Conservation (phyloP, 2,329 filamentous ascomycete species). For the Colletotrichum viniferum region DNA sequence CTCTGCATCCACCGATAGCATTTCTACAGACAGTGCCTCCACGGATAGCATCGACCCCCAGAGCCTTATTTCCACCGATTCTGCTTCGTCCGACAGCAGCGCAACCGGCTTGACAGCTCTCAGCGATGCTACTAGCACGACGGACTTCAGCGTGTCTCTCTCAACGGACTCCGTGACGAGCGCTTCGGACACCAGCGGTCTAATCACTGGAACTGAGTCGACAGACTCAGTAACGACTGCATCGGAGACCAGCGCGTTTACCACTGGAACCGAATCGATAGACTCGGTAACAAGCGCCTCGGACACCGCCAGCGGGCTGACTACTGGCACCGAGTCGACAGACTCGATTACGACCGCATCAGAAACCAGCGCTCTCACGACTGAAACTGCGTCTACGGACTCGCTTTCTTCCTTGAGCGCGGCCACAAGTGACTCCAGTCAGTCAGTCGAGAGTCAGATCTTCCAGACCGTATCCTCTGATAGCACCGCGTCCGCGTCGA, state of each 20-base stretch:
- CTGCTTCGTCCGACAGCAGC: neutral
- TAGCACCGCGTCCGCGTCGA: neutral
- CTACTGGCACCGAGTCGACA: neutral
- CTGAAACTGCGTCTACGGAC: neutral
- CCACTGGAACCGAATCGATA: neutral
- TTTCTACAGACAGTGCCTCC: neutral
- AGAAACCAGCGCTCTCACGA: neutral
- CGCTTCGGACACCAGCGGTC: neutral
- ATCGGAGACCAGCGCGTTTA: neutral
- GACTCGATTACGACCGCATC: neutral
- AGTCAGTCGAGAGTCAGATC: neutral
- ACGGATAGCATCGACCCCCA: neutral
- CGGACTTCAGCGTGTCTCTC: neutral
- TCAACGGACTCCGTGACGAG: neutral
- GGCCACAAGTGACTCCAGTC: neutral
- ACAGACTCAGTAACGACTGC: neutral
- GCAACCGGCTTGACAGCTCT: neutral
- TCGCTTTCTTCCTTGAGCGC: neutral
- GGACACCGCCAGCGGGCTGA: neutral
- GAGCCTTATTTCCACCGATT: neutral
- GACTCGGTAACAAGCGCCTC: neutral
- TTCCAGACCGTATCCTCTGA: neutral
- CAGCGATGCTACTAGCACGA: neutral
- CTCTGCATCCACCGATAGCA: neutral
- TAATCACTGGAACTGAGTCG: neutral